Percentiles rank a stretch among this genome's conserved stretches.
Evolutionary conservation across 2,329 filamentous ascomycete genomes (phyloP).

Genomic region (Monilinia fructicola): DNA sequence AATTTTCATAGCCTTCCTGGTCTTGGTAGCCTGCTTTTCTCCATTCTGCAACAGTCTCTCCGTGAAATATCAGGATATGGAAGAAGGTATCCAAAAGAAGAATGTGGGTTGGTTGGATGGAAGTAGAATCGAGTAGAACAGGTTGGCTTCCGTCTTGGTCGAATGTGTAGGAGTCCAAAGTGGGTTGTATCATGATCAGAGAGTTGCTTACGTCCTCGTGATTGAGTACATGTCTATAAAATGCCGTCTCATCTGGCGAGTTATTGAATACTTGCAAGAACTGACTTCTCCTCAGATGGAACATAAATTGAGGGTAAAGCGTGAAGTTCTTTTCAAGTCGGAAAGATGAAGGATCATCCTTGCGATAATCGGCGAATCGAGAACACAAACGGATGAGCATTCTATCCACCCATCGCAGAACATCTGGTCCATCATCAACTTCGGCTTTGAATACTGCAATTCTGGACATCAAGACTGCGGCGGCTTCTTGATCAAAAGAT

Average conservation of each 20-base stretch:
- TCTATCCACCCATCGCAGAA: conserved; percentile 94
- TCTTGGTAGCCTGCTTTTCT: conserved; percentile 97
- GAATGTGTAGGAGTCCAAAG: conserved; percentile 94
- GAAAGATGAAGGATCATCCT: conserved; percentile 97
- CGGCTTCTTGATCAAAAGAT: conserved; percentile 97
- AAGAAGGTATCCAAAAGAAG: conserved; percentile 97
- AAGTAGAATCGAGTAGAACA: conserved; percentile 93
- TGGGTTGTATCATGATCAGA: conserved; percentile 98
- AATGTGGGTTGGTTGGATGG: conserved; percentile 91
- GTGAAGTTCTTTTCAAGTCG: conserved; percentile 98
- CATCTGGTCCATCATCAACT: conserved; percentile 97
- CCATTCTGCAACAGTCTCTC: conserved; percentile 97
- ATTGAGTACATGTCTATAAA: conserved; percentile 94
- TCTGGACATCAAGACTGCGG: conserved; percentile 96
- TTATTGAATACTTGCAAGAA: conserved; percentile 99
- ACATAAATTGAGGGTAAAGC: conserved; percentile 99
- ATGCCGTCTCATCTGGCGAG: conserved; percentile 98
- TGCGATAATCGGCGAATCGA: conserved; percentile 94
- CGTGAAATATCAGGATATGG: conserved; percentile 98
- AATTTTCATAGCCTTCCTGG: conserved; percentile 97
- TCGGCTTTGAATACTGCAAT: conserved; percentile 99
- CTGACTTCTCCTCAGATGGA: conserved; percentile 93
- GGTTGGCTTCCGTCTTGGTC: conserved; percentile 91
- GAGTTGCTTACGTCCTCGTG: conserved; percentile 97
- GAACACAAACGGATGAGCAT: conserved; percentile 98